Conservation (phyloP, 441 rosid species). For the Syzygium syzygioides region DNA sequence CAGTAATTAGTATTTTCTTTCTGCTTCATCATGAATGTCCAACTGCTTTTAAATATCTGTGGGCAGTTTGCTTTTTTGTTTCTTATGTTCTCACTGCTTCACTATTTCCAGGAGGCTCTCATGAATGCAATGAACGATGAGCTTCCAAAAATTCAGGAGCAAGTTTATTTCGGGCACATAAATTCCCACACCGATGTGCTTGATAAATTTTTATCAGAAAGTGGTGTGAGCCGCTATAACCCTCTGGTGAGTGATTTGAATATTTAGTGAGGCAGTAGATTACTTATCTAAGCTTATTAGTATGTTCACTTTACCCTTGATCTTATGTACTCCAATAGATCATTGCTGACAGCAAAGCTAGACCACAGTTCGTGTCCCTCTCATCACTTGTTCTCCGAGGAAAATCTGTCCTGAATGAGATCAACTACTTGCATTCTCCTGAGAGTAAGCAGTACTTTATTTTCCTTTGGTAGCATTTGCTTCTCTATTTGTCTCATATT, state of each 20-base stretch:
- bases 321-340: slow-evolving; percentile 34
- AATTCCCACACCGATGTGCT: slow-evolving; percentile 79
- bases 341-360: slow-evolving; percentile 53
- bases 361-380: slow-evolving; percentile 67
- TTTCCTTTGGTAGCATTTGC: slow-evolving; percentile 7
- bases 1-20: neutral
- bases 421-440: slow-evolving; percentile 87
- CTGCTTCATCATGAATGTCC: neutral
- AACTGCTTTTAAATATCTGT: neutral
- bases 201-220: slow-evolving; percentile 85
- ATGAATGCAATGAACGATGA: slow-evolving; percentile 95
- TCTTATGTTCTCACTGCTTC: neutral
- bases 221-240: slow-evolving; percentile 87
- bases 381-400: slow-evolving; percentile 53
- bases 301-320: neutral
- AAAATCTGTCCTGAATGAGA: slow-evolving; percentile 55
- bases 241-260: slow-evolving; percentile 52
- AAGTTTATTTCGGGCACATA: slow-evolving; percentile 90
- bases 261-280: neutral
- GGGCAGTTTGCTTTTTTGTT: slow-evolving; percentile 11
- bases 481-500: slow-evolving; percentile 14
- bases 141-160: slow-evolving; percentile 94
- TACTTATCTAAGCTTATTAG: neutral
- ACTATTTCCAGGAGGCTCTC: slow-evolving; percentile 67
- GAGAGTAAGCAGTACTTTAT: slow-evolving; percentile 49